Evolutionary conservation across 768 basidiomycete species (phyloP).

Genomic region (Termitomyces sp.): DNA sequence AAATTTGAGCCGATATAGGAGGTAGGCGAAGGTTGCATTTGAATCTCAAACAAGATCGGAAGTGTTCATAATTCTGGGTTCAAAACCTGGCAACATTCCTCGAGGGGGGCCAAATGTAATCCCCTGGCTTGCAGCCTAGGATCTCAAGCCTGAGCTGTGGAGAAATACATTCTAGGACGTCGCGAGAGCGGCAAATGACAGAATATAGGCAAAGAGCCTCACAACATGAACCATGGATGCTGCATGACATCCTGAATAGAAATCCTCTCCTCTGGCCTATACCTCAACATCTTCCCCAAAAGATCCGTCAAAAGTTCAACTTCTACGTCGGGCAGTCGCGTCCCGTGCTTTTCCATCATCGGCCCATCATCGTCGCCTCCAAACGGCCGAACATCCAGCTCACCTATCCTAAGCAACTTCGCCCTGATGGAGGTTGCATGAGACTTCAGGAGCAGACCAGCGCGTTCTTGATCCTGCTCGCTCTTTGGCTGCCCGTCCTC

Average conservation of each 20-base stretch:
- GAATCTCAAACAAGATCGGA: too few species aligned
- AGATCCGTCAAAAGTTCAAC: conserved; percentile 35
- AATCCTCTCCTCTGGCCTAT: conserved; percentile 41
- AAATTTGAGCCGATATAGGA: too few species aligned
- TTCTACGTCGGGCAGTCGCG: conserved; percentile 25
- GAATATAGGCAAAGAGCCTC: not conserved
- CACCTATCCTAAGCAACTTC: conserved; percentile 28
- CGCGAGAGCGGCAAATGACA: not conserved
- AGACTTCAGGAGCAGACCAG: conserved; percentile 18
- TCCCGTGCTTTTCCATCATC: conserved; percentile 32
- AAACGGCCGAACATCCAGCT: conserved; percentile 18
- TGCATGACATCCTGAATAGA: conserved; percentile 29
- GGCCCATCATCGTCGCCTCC: conserved; percentile 22
- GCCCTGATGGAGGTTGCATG: conserved; percentile 25
- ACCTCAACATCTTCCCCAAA: conserved; percentile 36
- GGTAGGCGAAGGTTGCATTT: too few species aligned
- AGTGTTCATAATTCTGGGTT: too few species aligned
- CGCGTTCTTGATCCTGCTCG: conserved; percentile 21
- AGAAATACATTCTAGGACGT: not conserved
- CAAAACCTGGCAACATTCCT: too few species aligned
- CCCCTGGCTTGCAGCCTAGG: not conserved
- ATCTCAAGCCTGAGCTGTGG: not conserved
- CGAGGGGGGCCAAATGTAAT: not conserved
- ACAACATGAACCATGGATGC: conserved; percentile 29
- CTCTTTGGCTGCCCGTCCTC: conserved; percentile 31